These are phyloP conservation scores for Polygonum aviculare DNA, from an alignment of 148 eudicot genomes.

Conservation along the genomic window DNA sequence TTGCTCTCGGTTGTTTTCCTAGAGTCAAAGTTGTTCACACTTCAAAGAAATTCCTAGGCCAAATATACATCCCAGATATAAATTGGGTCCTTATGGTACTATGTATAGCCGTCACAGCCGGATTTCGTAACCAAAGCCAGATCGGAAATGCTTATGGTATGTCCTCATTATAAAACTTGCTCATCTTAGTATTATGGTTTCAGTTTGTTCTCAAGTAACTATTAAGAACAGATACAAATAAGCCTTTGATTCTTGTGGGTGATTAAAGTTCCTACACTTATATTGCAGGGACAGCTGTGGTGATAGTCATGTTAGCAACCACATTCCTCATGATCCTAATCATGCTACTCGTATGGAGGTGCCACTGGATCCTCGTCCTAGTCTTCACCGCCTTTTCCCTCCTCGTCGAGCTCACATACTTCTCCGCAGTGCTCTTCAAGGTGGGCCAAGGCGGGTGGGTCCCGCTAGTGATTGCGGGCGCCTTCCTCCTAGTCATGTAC, in stretches of 20 bases:
- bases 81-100: constrained; percentile 80
- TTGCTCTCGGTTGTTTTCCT: constrained; percentile 93
- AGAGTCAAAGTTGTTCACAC: constrained; percentile 96
- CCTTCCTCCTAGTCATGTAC: constrained; percentile 71
- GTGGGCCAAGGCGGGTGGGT: constrained; percentile 98
- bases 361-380: constrained; percentile 75
- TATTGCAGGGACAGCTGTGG: constrained; percentile 90
- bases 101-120: constrained; percentile 70
- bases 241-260: too few species aligned
- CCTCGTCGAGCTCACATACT: constrained; percentile 71
- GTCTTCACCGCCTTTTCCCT: constrained; percentile 74
- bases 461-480: constrained; percentile 85
- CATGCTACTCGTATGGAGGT: constrained; percentile 80
- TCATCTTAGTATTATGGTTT: background rate
- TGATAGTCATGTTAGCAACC: constrained; percentile 88
- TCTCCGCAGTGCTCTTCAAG: constrained; percentile 92
- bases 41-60: constrained; percentile 76
- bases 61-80: constrained; percentile 72
- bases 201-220: background rate
- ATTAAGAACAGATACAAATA: too few species aligned
- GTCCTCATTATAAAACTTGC: constrained; percentile 13
- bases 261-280: too few species aligned
- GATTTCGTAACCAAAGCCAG: constrained; percentile 65
- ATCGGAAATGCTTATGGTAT: constrained; percentile 90
- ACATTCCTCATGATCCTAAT: constrained; percentile 83